Percentiles rank a stretch among this genome's conserved stretches.
Evolutionary conservation across 176 grass and related monocot species (phyloP).

Genomic region (Triticum timopheevii): DNA sequence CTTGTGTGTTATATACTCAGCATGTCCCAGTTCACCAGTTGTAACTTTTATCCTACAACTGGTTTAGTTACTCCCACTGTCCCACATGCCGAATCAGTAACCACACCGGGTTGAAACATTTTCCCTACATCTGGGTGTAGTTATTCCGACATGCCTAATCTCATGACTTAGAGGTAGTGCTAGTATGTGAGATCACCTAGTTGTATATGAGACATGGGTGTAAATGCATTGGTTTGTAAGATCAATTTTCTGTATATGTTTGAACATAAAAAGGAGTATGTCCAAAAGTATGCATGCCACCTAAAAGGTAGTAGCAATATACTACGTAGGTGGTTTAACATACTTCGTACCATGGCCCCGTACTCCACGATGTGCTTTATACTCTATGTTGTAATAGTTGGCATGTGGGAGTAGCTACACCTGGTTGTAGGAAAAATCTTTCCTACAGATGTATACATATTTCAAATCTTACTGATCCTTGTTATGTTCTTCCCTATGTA

Average conservation of each 20-base stretch:
- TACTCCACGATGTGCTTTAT: not conserved
- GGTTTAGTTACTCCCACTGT: too few relatives aligned
- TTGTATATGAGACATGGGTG: not conserved
- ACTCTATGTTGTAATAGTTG: not conserved
- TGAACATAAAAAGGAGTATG: not conserved
- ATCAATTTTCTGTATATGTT: not conserved
- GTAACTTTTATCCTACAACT: too few relatives aligned
- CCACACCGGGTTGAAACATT: too few relatives aligned
- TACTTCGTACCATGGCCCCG: not conserved
- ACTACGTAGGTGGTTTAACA: not conserved
- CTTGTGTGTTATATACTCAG: too few relatives aligned
- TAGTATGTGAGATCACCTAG: too few relatives aligned
- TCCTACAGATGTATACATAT: not conserved
- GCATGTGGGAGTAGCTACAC: not conserved
- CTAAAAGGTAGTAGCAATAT: not conserved
- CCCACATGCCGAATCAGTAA: too few relatives aligned
- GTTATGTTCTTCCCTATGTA: too few relatives aligned
- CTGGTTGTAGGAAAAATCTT: not conserved
- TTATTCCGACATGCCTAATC: too few relatives aligned
- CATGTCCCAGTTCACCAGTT: too few relatives aligned
- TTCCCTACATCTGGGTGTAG: too few relatives aligned
- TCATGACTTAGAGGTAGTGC: too few relatives aligned
- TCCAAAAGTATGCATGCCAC: not conserved
- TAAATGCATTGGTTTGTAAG: not conserved
- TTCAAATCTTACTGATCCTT: not conserved